A percentile compares a stretch with the other conserved stretches of the same genome.
These are phyloP conservation scores for Ensete glaucum DNA, from an alignment of 176 grass and related monocot species.

Conservation along the genomic window DNA sequence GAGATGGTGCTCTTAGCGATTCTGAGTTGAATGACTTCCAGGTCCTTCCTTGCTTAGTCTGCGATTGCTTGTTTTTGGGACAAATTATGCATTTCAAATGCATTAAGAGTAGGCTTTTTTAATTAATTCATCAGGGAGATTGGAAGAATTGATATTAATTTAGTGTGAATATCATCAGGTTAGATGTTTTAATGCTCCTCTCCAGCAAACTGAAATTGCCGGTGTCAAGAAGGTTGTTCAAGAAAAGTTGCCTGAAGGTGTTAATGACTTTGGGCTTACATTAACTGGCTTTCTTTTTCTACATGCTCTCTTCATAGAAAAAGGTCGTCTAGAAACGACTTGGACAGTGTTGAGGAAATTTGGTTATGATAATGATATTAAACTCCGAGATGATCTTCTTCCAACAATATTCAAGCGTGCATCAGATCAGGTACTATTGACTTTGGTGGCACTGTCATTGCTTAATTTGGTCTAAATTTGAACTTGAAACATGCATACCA, in stretches of 20 bases:
- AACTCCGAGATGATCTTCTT: constrained; percentile 81
- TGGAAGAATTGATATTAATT: not conserved
- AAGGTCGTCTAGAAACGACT: constrained; percentile 90
- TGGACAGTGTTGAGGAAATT: constrained; percentile 98
- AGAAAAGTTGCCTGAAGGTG: constrained; percentile 95
- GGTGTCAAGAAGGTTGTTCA: constrained; percentile 97
- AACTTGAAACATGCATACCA: not conserved
- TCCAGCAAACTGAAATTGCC: constrained; percentile 84
- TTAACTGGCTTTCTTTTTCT: constrained; percentile 96
- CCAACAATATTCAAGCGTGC: constrained; percentile 59
- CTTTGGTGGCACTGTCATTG: not conserved
- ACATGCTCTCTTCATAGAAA: constrained; percentile 98
- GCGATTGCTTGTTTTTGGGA: not conserved
- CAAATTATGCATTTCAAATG: not conserved
- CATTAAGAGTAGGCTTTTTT: not conserved
- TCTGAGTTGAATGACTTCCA: constrained; percentile 93
- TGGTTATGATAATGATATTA: constrained; percentile 91
- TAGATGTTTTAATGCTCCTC: constrained; percentile 87
- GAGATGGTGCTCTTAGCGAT: constrained; percentile 91
- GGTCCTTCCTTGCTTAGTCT: constrained; percentile 27
- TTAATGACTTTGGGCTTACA: constrained; percentile 72
- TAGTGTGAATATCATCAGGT: constrained; percentile 34
- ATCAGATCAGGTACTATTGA: constrained; percentile 71
- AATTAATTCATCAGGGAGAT: not conserved
- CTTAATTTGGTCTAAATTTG: not conserved